Evolutionary conservation across 2,329 filamentous ascomycete genomes (phyloP).

Genomic region (Beauveria sp.): DNA sequence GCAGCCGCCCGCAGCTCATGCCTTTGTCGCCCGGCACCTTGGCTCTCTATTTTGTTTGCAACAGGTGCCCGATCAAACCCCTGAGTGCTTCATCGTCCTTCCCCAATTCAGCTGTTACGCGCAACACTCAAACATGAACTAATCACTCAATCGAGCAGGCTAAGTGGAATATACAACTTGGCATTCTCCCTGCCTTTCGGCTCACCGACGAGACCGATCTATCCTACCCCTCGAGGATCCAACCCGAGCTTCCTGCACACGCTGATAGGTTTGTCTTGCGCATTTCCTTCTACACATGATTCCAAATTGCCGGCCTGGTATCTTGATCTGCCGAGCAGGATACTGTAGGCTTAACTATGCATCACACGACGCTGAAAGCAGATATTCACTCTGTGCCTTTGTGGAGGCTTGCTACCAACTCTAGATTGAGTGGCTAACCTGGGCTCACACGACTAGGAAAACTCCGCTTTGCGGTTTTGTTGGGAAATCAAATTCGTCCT

Average conservation of each 20-base stretch:
- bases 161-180: not conserved
- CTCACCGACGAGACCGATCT: not conserved
- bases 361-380: not conserved
- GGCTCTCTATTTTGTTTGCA: slow-evolving; percentile 11
- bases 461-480: slow-evolving; percentile 13
- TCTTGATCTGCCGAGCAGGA: not conserved
- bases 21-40: slow-evolving; percentile 4
- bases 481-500: not conserved
- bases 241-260: not conserved
- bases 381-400: not conserved
- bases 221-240: not conserved
- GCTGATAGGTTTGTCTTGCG: slow-evolving; percentile 5
- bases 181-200: not conserved
- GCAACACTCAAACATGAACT: not conserved
- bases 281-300: not conserved
- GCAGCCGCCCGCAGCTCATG: not conserved
- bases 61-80: slow-evolving; percentile 6
- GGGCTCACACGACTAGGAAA: not conserved
- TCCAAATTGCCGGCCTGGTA: not conserved
- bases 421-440: not conserved
- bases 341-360: not conserved
- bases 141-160: slow-evolving; percentile 5
- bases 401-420: not conserved
- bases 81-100: slow-evolving; percentile 4
- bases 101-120: not conserved